These are phyloP conservation scores for Solanum medicagineum DNA, from an alignment of 257 asterid species.

Conservation along the genomic window DNA sequence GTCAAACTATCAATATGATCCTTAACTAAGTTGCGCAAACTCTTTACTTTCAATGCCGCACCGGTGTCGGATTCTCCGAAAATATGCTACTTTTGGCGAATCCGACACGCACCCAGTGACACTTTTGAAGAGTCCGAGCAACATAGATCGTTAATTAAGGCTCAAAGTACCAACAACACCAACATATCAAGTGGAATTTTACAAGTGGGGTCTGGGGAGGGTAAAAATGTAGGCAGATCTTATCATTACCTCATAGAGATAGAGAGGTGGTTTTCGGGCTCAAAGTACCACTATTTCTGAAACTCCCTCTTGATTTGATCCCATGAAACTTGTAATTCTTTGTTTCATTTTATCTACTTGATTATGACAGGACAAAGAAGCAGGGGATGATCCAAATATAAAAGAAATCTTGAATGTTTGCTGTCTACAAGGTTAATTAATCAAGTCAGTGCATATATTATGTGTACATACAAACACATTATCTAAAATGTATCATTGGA, in stretches of 20 bases:
- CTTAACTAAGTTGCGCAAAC: neutral
- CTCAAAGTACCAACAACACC: neutral
- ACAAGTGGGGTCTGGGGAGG: too few species aligned
- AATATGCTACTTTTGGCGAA: too few species aligned
- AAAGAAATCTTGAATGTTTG: slow-evolving; percentile 66
- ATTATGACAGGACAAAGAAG: slow-evolving; percentile 70
- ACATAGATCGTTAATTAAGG: neutral
- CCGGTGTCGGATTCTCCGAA: too few species aligned
- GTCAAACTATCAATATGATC: neutral
- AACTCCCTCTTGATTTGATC: neutral
- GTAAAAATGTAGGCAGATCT: too few species aligned
- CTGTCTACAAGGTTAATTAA: slow-evolving; percentile 21
- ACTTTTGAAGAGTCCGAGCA: too few species aligned
- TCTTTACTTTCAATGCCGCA: too few species aligned
- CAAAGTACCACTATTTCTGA: neutral
- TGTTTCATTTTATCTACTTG: neutral
- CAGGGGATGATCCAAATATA: slow-evolving; percentile 79
- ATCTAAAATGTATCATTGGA: neutral
- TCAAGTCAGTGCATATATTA: neutral
- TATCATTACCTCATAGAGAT: too few species aligned
- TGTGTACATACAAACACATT: neutral
- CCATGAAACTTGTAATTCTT: neutral
- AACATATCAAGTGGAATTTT: too few species aligned
- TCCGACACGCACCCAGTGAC: too few species aligned
- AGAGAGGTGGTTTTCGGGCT: neutral